Conservation (phyloP, 2,329 filamentous ascomycete genomes). For the Magnaporthiopsis poae region DNA sequence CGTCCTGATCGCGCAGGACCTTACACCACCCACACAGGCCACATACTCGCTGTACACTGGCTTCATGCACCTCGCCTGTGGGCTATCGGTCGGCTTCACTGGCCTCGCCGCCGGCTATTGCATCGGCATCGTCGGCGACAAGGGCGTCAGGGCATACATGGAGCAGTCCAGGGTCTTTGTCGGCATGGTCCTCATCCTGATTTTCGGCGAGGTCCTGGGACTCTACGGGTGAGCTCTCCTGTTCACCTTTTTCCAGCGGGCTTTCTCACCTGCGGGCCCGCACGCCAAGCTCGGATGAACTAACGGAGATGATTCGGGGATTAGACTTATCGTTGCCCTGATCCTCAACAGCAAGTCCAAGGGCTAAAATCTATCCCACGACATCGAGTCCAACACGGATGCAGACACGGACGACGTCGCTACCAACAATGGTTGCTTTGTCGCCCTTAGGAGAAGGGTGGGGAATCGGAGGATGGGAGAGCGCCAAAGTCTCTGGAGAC, state of each 20-base stretch:
- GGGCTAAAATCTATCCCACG: slow-evolving; percentile 32
- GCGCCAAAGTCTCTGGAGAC: not conserved
- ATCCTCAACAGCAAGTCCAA: slow-evolving; percentile 83
- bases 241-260: not conserved
- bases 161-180: slow-evolving; percentile 92
- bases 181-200: slow-evolving; percentile 95
- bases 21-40: slow-evolving; percentile 56
- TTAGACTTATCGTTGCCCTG: slow-evolving; percentile 79
- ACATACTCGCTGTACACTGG: slow-evolving; percentile 82
- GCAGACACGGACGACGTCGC: not conserved
- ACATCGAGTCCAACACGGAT: not conserved
- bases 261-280: not conserved
- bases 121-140: slow-evolving; percentile 91
- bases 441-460: not conserved
- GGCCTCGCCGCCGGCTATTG: slow-evolving; percentile 91
- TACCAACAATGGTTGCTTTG: not conserved
- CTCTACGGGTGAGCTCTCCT: slow-evolving; percentile 70
- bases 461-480: not conserved
- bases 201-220: slow-evolving; percentile 95
- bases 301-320: not conserved
- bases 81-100: slow-evolving; percentile 81
- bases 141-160: slow-evolving; percentile 91
- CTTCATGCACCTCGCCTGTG: slow-evolving; percentile 87
- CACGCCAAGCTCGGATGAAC: not conserved
- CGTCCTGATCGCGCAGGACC: slow-evolving; percentile 86